phyloP scores from a whole-genome alignment of 78 protist species.

The Bigelowiella natans region DNA sequence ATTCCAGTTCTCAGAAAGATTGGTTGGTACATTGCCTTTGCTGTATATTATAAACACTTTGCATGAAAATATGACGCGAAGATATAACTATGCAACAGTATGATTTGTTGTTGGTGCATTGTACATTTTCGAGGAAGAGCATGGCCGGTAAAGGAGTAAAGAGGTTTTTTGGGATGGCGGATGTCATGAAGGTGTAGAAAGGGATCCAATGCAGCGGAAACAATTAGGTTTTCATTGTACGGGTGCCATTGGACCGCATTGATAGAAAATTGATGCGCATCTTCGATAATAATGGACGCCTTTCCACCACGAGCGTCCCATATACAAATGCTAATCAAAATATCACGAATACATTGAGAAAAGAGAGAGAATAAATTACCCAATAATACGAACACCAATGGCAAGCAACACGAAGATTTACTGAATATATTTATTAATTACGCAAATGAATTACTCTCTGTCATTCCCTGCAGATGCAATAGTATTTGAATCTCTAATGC shows the following conservation, averaged over 20 bases:
- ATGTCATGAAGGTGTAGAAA: not conserved
- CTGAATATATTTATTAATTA: not conserved
- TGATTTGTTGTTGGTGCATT: not conserved
- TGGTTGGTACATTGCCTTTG: not conserved
- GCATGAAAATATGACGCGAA: not conserved
- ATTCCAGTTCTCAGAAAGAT: not conserved
- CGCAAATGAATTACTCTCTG: not conserved
- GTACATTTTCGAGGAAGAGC: not conserved
- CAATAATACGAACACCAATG: not conserved
- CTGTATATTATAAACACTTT: not conserved
- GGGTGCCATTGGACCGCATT: not conserved
- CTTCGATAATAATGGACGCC: not conserved
- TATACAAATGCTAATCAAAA: not conserved
- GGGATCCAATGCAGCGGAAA: not conserved
- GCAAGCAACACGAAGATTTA: not conserved
- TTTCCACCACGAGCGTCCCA: not conserved
- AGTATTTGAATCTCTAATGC: not conserved
- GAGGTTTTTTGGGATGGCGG: not conserved
- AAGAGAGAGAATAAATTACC: not conserved
- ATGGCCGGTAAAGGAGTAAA: not conserved
- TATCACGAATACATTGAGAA: not conserved
- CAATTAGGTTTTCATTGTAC: not conserved
- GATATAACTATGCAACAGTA: not conserved
- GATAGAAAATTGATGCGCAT: not conserved
- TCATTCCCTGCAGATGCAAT: not conserved